These are phyloP conservation scores for Hirsutella minnesotensis DNA, from an alignment of 2,329 filamentous ascomycete species.

Conservation along the genomic window DNA sequence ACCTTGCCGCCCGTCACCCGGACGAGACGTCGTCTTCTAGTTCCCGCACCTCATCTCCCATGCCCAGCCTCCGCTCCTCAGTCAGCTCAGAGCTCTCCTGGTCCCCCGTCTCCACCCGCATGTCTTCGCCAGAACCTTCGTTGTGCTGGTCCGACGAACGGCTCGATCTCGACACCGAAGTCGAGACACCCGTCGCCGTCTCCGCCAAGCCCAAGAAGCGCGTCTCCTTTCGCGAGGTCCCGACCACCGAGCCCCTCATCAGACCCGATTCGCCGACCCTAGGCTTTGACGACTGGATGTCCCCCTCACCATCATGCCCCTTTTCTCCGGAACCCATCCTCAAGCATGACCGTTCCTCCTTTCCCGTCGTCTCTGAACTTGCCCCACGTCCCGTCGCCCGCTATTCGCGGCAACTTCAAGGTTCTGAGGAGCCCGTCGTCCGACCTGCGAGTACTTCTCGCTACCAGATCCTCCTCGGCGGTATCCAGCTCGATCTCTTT, in stretches of 20 bases:
- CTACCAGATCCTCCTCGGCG: constrained; percentile 34
- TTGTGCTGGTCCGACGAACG: constrained; percentile 7
- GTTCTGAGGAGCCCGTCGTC: constrained; percentile 22
- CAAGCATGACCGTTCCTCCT: constrained; percentile 1
- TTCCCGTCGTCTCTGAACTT: not conserved
- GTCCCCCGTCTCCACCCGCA: constrained; percentile 28
- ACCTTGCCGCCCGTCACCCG: constrained; percentile 26
- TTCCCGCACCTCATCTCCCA: constrained; percentile 25
- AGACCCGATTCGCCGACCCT: constrained; percentile 50
- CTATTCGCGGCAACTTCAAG: constrained; percentile 6
- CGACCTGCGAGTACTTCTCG: constrained; percentile 33
- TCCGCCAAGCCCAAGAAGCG: constrained; percentile 23
- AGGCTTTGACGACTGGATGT: constrained; percentile 36
- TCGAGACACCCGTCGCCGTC: constrained; percentile 4
- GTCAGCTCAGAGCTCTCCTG: constrained; percentile 32
- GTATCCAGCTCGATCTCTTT: constrained; percentile 35
- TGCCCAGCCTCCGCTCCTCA: constrained; percentile 32
- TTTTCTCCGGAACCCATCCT: constrained; percentile 10
- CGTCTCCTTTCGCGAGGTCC: constrained; percentile 23
- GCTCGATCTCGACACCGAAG: not conserved
- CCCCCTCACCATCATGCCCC: constrained; percentile 9
- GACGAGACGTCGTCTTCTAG: constrained; percentile 31
- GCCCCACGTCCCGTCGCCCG: not conserved
- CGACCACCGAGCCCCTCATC: constrained; percentile 31
- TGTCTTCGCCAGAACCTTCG: constrained; percentile 36